Percentiles rank a stretch among this genome's conserved stretches.
Conservation (phyloP, 2,329 filamentous ascomycete species). For the Trichoderma sp. region DNA sequence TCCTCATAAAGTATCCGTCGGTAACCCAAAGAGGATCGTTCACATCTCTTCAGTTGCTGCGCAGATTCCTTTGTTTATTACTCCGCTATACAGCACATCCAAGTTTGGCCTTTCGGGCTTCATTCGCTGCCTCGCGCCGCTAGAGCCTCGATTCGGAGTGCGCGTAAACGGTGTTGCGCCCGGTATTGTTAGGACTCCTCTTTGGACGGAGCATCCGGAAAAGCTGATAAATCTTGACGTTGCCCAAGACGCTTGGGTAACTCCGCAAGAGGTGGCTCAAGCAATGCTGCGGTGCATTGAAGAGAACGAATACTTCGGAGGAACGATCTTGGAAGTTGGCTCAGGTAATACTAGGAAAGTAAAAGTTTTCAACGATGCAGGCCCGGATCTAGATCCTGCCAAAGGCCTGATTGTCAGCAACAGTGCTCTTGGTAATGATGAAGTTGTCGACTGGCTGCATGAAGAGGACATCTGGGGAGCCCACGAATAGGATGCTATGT, state of each 20-base stretch:
- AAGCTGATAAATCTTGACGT: constrained; percentile 29
- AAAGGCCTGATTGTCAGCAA: constrained; percentile 5
- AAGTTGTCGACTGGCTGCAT: constrained; percentile 3
- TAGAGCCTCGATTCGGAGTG: constrained; percentile 35
- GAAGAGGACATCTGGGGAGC: constrained; percentile 8
- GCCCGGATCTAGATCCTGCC: constrained; percentile 2
- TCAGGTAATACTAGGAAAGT: constrained; percentile 10
- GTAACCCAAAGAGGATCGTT: constrained; percentile 14
- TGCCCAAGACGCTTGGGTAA: constrained; percentile 29
- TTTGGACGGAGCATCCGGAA: constrained; percentile 33
- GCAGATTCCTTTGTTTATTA: constrained; percentile 28
- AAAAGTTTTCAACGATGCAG: not conserved
- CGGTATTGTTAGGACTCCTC: constrained; percentile 30
- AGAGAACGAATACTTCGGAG: constrained; percentile 29
- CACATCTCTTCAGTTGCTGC: constrained; percentile 25
- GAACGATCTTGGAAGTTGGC: constrained; percentile 34
- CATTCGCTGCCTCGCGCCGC: constrained; percentile 30
- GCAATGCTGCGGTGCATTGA: constrained; percentile 32
- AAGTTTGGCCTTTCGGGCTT: constrained; percentile 39
- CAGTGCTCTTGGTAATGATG: not conserved
- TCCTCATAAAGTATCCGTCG: constrained; percentile 10
- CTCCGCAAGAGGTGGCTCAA: constrained; percentile 32
- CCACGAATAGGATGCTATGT: not conserved
- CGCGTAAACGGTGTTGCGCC: constrained; percentile 34
- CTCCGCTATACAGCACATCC: constrained; percentile 37